Evolutionary conservation across 345 rosid species (phyloP).

Genomic region (Hibiscus tridactylites): DNA sequence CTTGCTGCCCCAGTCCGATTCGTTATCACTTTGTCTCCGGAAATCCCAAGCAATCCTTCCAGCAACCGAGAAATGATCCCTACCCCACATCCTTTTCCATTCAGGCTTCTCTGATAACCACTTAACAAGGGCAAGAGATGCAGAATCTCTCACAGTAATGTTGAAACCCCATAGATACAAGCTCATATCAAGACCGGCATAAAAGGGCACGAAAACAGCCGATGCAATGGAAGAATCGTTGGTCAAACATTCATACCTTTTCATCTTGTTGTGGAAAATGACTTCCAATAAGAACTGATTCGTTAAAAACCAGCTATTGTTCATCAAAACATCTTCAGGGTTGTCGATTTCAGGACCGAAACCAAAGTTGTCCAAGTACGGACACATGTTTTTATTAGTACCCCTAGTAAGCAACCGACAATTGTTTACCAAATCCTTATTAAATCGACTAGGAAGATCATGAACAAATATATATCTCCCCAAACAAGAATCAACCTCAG

Average conservation of each 20-base stretch:
- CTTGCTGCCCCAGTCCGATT: conserved; percentile 43
- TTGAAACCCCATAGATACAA: conserved; percentile 47
- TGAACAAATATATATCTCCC: conserved; percentile 55
- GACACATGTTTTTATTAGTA: conserved; percentile 53
- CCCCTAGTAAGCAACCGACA: conserved; percentile 42
- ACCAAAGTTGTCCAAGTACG: conserved; percentile 43
- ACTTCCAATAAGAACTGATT: conserved; percentile 66
- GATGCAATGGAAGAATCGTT: conserved; percentile 52
- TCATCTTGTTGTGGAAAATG: conserved; percentile 56
- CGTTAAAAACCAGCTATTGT: conserved; percentile 44
- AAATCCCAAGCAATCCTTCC: conserved; percentile 57
- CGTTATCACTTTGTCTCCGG: conserved; percentile 12
- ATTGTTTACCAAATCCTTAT: conserved; percentile 35
- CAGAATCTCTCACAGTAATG: conserved; percentile 33
- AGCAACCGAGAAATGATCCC: conserved; percentile 49
- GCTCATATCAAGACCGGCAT: conserved; percentile 62
- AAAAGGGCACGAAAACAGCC: conserved; percentile 52
- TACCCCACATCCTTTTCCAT: conserved; percentile 47
- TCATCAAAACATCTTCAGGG: conserved; percentile 29
- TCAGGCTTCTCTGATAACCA: conserved; percentile 38
- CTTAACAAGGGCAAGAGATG: conserved; percentile 19
- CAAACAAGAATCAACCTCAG: conserved; percentile 32
- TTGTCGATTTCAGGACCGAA: conserved; percentile 40
- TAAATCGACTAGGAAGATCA: conserved; percentile 50
- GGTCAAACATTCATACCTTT: conserved; percentile 46